A percentile compares a stretch with the other conserved stretches of the same genome.
These are phyloP conservation scores for Butyriboletus appendiculatus DNA, from an alignment of 1,284 basidiomycete species.

Conservation along the genomic window DNA sequence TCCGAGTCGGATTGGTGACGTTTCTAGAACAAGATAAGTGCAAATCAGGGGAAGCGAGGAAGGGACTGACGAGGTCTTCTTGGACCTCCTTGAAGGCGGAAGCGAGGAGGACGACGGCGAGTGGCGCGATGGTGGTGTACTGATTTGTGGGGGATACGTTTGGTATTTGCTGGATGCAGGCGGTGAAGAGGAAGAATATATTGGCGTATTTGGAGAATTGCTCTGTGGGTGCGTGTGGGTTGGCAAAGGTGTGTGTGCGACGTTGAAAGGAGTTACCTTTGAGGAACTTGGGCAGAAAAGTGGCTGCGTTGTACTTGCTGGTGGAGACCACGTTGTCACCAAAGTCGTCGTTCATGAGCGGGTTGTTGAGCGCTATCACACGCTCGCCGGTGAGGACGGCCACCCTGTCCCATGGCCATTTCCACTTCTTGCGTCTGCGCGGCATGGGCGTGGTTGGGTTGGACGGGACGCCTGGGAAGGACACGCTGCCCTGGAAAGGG, in stretches of 20 bases:
- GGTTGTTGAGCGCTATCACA: conserved; percentile 73
- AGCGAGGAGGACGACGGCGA: conserved; percentile 87
- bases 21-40: conserved; percentile 57
- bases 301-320: conserved; percentile 91
- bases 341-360: conserved; percentile 65
- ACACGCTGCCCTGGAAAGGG: conserved; percentile 44
- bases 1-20: conserved; percentile 94
- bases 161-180: conserved; percentile 97
- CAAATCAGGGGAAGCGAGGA: neutral
- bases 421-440: conserved; percentile 44
- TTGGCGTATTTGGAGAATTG: conserved; percentile 99
- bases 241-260: neutral
- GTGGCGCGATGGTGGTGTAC: conserved; percentile 95
- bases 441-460: conserved; percentile 13
- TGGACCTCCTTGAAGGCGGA: conserved; percentile 97
- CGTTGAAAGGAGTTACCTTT: conserved; percentile 54
- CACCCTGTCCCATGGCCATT: conserved; percentile 80
- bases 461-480: conserved; percentile 38
- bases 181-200: conserved; percentile 98
- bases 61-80: conserved; percentile 76
- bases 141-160: conserved; percentile 95
- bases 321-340: conserved; percentile 89
- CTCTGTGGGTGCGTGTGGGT: conserved; percentile 51
- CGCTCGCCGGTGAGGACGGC: conserved; percentile 62
- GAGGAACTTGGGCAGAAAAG: conserved; percentile 94